Evolutionary conservation across 2,329 filamentous ascomycete genomes (phyloP).

Genomic region (Cordyceps fumosorosea): DNA sequence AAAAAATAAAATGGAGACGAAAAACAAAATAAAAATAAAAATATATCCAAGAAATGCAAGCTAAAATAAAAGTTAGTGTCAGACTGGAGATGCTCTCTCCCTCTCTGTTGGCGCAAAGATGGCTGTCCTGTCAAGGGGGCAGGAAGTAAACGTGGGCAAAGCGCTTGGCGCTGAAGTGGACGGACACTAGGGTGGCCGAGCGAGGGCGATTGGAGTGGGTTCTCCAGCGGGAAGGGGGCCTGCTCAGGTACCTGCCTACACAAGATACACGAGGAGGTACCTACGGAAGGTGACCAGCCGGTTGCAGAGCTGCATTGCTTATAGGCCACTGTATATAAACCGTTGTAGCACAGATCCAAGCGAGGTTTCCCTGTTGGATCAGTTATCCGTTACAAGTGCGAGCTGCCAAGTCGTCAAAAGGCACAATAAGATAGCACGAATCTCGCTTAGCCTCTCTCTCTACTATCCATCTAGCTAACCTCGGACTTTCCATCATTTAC

Average conservation of each 20-base stretch:
- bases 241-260: background rate
- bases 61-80: background rate
- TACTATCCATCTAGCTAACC: background rate
- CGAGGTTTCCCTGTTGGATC: too few species aligned
- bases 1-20: background rate
- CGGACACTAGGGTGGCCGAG: background rate
- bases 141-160: constrained; percentile 8
- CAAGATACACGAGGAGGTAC: background rate
- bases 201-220: background rate
- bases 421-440: background rate
- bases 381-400: too few species aligned
- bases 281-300: too few species aligned
- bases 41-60: background rate
- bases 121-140: background rate
- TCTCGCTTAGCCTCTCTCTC: background rate
- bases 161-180: constrained; percentile 4
- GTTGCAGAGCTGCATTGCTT: too few species aligned
- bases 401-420: background rate
- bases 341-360: too few species aligned
- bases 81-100: background rate
- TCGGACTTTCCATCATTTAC: background rate
- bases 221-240: background rate
- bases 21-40: background rate
- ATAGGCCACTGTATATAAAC: too few species aligned
- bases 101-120: background rate